A percentile compares a stretch with the other conserved stretches of the same genome.
These are phyloP conservation scores for Hemisphaericaspora xylanilytica DNA, from an alignment of 1,139 yeast species.

Conservation along the genomic window DNA sequence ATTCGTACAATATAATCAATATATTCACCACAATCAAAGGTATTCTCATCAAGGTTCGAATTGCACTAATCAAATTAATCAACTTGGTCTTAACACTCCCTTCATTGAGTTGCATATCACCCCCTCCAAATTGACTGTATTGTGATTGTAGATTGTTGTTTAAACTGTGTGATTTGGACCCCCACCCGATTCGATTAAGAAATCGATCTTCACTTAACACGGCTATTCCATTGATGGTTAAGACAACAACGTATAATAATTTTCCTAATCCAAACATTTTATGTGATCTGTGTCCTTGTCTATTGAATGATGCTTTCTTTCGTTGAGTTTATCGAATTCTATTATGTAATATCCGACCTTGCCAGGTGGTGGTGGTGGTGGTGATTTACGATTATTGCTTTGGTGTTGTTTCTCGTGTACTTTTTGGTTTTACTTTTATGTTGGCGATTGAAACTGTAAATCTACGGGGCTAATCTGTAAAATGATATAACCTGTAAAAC, in stretches of 20 bases:
- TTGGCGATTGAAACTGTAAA: too few species aligned
- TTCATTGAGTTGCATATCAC: conserved; percentile 20
- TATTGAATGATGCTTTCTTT: background rate
- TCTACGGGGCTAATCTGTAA: background rate
- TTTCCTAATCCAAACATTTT: conserved; percentile 48
- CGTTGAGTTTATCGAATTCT: background rate
- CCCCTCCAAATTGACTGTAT: conserved; percentile 28
- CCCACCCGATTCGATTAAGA: conserved; percentile 48
- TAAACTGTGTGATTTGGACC: conserved; percentile 20
- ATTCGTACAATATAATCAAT: conserved; percentile 40
- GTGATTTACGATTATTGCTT: too few species aligned
- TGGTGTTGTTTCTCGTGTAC: too few species aligned
- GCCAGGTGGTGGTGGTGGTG: too few species aligned
- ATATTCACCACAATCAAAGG: conserved; percentile 44
- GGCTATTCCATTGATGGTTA: conserved; percentile 45
- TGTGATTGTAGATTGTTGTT: conserved; percentile 18
- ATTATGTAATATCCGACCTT: too few species aligned
- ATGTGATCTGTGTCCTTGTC: background rate
- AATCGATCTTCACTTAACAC: conserved; percentile 49
- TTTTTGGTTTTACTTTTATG: too few species aligned
- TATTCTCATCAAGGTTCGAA: conserved; percentile 45
- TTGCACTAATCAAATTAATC: conserved; percentile 44
- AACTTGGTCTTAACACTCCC: conserved; percentile 37
- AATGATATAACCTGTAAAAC: background rate
- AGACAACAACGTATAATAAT: conserved; percentile 39